phyloP scores from a whole-genome alignment of 2,329 filamentous ascomycete species.

The Fusarium abutilonis region DNA sequence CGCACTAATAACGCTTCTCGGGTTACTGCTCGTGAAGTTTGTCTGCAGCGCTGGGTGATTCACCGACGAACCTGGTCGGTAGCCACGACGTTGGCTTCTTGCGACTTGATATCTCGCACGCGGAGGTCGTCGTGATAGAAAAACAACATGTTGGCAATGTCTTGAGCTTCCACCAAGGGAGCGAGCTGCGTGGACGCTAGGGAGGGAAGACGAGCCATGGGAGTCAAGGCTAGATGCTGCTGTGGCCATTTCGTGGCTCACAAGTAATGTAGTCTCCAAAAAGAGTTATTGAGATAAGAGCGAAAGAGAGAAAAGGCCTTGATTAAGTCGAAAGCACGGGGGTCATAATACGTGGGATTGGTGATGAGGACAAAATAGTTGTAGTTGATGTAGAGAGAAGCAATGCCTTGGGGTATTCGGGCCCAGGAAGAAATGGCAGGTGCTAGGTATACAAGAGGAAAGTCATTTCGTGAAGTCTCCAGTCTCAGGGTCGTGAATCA shows the following conservation, averaged over 20 bases:
- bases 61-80: conserved; percentile 16
- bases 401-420: neutral
- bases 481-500: too few relatives aligned
- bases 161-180: conserved; percentile 28
- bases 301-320: neutral
- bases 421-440: conserved; percentile 11
- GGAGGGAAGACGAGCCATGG: conserved; percentile 32
- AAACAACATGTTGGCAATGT: conserved; percentile 44
- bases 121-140: conserved; percentile 41
- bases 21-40: neutral
- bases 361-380: conserved; percentile 9
- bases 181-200: conserved; percentile 19
- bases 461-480: conserved; percentile 2
- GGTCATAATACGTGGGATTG: conserved; percentile 27
- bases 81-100: conserved; percentile 3
- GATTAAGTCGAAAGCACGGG: conserved; percentile 7
- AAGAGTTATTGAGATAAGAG: conserved; percentile 39
- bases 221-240: conserved; percentile 45
- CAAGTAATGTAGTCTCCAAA: conserved; percentile 28
- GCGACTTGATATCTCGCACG: conserved; percentile 35
- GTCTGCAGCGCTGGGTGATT: neutral
- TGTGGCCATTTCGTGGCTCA: conserved; percentile 43
- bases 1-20: neutral
- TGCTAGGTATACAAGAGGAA: neutral
- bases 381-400: neutral